These are phyloP conservation scores for Cryphonectria radicalis DNA, from an alignment of 2,329 filamentous ascomycete species.

Conservation along the genomic window DNA sequence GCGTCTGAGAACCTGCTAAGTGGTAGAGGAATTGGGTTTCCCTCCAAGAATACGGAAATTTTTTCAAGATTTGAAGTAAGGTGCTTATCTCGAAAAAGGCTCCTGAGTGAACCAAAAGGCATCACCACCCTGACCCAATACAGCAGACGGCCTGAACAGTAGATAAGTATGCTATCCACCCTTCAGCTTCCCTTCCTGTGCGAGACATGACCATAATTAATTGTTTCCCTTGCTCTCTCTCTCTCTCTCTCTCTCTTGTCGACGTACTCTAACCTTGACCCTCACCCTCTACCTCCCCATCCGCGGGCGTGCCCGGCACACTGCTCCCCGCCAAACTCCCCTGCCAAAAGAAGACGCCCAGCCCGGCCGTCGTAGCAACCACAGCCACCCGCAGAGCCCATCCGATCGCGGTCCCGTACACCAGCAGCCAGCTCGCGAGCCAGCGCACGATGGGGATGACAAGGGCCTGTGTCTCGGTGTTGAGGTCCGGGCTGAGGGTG, in stretches of 20 bases:
- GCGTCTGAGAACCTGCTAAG: no score
- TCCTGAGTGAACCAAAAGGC: no score
- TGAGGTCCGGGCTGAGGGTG: conserved; percentile 20
- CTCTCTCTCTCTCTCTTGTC: neutral
- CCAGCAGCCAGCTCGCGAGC: conserved; percentile 27
- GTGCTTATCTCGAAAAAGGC: no score
- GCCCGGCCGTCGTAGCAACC: conserved; percentile 14
- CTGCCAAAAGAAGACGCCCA: conserved; percentile 26
- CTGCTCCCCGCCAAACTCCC: conserved; percentile 17
- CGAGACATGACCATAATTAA: neutral
- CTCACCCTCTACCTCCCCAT: conserved; percentile 7
- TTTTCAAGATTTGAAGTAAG: no score
- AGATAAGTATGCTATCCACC: neutral
- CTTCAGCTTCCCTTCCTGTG: neutral
- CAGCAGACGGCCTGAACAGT: no score
- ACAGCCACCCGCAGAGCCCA: conserved; percentile 16
- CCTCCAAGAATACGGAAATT: no score
- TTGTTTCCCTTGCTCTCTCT: no score
- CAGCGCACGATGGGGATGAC: conserved; percentile 26
- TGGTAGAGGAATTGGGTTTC: no score
- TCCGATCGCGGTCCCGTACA: conserved; percentile 19
- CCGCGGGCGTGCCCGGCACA: conserved; percentile 19
- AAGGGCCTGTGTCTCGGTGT: conserved; percentile 19
- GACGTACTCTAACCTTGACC: neutral
- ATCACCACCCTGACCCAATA: no score